Base-by-base conservation (phyloP, 75 land plant species). In the Pinus tabuliformis region DNA sequence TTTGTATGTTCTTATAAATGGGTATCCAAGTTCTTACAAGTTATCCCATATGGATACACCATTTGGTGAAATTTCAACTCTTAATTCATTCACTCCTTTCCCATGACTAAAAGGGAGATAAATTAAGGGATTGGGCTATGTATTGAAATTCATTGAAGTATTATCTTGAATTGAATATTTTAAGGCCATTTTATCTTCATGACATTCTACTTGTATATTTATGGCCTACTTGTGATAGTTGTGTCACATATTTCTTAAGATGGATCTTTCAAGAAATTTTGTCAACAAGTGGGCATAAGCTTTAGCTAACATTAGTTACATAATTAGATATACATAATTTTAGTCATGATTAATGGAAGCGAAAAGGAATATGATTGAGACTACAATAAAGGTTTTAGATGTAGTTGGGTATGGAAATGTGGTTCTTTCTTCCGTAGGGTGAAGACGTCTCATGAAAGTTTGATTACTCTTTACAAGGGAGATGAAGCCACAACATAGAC, bases 341-440 rank as follows among this genome's bases (percentile, higher is more conserved):
- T 9, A 59, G 70, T 58, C 54, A n/a, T 79, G 70, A 59, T 45
- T 79, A 16, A 39, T 57, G 17, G 81, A 85, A 62, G 75, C 60
- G 22, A 89, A 79, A 77, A 74, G 88, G 79, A 88, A 90, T 63
- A 82, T 91, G 36, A 59, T 88, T 62, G 97, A 91, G 64, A 86
- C 91, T 37, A 75, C 85, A 6, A 52, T 26, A 94, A 86, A n/a
- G 75, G 90, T 94, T 17, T 77, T 94, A 54, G 94, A 94, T 76
- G 81, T 94, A 70, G 85, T 94, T 28, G 91, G 89, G 3, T 89
- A 86, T 85, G 97, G 94, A n/a, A 81, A 63, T 75, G 92, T 90
- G 1, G 81, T 94, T 37, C 73, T 94, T 11, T 84, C 89, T 26
- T 76, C 92, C 8, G 52, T 63, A 5, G 75, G 78, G 58, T 77